A percentile compares a stretch with the other conserved stretches of the same genome.
Conservation (phyloP, 257 asterid species). For the Dorcoceras hygrometricum region DNA sequence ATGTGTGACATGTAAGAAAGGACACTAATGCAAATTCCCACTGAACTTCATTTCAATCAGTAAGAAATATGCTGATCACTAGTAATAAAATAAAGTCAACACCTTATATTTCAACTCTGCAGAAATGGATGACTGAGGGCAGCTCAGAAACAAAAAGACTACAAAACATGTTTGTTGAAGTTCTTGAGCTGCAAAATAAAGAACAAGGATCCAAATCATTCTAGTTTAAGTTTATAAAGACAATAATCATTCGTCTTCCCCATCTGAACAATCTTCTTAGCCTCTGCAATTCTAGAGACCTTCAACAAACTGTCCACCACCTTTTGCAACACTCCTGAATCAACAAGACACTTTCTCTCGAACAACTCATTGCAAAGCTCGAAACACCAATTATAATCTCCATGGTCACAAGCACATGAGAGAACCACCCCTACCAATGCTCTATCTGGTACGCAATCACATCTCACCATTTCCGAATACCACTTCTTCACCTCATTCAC, state of each 20-base stretch:
- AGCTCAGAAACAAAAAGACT: neutral
- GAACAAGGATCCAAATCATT: neutral
- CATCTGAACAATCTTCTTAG: slow-evolving; percentile 37
- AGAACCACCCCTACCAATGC: slow-evolving; percentile 24
- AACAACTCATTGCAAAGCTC: slow-evolving; percentile 44
- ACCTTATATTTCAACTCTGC: neutral
- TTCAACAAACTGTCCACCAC: slow-evolving; percentile 42
- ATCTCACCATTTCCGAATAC: slow-evolving; percentile 28
- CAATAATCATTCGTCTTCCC: slow-evolving; percentile 37
- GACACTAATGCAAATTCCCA: neutral
- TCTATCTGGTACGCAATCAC: slow-evolving; percentile 29
- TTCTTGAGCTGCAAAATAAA: neutral
- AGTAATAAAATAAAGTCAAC: neutral
- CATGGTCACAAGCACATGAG: slow-evolving; percentile 33
- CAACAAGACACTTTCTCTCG: slow-evolving; percentile 30
- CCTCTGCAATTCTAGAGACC: slow-evolving; percentile 33
- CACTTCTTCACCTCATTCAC: slow-evolving; percentile 43
- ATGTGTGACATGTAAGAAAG: neutral
- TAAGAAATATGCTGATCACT: neutral
- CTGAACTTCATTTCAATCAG: neutral
- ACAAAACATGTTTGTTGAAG: slow-evolving; percentile 9
- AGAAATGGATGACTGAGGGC: neutral
- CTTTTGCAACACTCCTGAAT: slow-evolving; percentile 33
- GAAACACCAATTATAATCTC: slow-evolving; percentile 40
- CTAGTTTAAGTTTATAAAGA: slow-evolving; percentile 33